A percentile compares a stretch with the other conserved stretches of the same genome.
These are phyloP conservation scores for Claviceps capensis DNA, from an alignment of 2,329 filamentous ascomycete species.

Conservation along the genomic window DNA sequence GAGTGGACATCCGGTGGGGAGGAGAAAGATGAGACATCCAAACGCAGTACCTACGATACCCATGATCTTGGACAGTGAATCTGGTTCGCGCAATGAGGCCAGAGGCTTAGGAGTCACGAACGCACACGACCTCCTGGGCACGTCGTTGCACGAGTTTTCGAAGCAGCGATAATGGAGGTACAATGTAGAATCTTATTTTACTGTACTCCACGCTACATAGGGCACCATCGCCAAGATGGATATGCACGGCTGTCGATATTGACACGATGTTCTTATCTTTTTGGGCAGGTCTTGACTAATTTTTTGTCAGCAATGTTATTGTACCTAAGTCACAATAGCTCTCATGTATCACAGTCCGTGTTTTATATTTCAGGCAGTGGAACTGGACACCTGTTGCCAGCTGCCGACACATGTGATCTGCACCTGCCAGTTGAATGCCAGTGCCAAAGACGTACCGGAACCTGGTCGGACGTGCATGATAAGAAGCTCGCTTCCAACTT, in stretches of 20 bases:
- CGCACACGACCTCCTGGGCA: too few relatives aligned
- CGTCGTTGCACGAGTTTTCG: neutral
- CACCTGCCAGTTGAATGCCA: neutral
- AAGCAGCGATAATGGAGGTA: neutral
- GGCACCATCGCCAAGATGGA: neutral
- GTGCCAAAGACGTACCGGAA: neutral
- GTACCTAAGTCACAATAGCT: neutral
- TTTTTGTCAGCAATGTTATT: neutral
- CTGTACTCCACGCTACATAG: neutral
- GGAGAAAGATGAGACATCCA: neutral
- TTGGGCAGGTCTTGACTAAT: neutral
- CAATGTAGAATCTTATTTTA: neutral
- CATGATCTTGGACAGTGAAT: neutral
- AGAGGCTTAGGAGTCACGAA: neutral
- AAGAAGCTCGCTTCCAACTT: neutral
- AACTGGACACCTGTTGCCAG: neutral
- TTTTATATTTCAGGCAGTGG: neutral
- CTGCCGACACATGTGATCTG: neutral
- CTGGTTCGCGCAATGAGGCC: neutral
- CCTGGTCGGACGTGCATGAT: neutral
- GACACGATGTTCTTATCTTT: neutral
- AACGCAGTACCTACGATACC: neutral
- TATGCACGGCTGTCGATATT: neutral
- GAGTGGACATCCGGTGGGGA: slow-evolving; percentile 9
- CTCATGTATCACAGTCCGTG: too few relatives aligned